Evolutionary conservation across 257 asterid species (phyloP), one percentile per base, ranked within the genome.

Genomic region (Paraleonurus japonicus): DNA sequence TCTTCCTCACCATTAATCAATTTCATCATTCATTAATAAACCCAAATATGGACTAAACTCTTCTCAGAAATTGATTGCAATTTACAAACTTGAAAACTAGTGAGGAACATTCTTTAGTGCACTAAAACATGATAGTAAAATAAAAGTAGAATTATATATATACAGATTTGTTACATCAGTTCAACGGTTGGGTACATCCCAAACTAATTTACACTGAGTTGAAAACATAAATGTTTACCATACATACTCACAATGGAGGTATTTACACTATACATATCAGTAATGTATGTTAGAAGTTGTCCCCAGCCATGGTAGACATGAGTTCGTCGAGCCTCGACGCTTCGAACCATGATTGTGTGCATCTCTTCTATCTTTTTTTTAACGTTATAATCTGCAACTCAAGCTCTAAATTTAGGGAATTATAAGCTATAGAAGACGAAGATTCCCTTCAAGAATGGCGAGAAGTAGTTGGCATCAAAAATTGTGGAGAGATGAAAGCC

Each of bases 401-500:
- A 65, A 50, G 71, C 67, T 4, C 67, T 58, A 39, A 65, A 62
- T 62, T 51, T 4, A 8, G 61, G 57, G 67, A 70, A 24, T 41
- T 68, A 51, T 47, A 62, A 22, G 71, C 30, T 16, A 43, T 8
- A 71, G 63, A 45, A 60, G 30, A 11, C 4, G 61, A 45, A 41
- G 63, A 33, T 55, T 70, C 74, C 9, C 17, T 47, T 64, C 32
- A 59, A 60, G 53, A 41, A 64, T 16, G 75, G 57, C n/a, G 54
- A 61, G 17, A 45, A 55, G 53, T 58, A 26, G 65, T n/a, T n/a
- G 69, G 63, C 61, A 35, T 90, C 93, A 93, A 79, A 86, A 83
- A 17, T 85, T 83, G 67, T 85, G 89, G 75, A 90, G 98, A 12
- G 95, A 81, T 67, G 96, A 83, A 73, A 93, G 88, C 97, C 96